Evolutionary conservation across 1,284 basidiomycete species (phyloP).

Genomic region (Anthracocystis panici-leucophaei): DNA sequence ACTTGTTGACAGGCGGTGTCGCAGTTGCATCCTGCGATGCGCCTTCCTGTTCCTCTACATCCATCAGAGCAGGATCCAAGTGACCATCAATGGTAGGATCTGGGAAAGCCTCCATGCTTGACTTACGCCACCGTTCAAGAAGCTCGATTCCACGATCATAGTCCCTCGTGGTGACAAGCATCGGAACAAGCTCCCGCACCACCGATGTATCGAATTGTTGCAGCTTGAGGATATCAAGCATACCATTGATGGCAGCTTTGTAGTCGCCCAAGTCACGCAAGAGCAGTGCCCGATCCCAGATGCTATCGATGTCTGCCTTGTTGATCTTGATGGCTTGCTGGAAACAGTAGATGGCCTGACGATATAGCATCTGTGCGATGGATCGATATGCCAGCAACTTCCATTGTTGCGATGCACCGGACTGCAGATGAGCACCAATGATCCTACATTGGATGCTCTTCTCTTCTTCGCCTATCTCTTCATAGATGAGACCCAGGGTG

Average conservation of each 20-base stretch:
- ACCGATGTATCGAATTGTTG: conserved; percentile 85
- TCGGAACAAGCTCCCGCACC: conserved; percentile 81
- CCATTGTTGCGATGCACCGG: conserved; percentile 86
- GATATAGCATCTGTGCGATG: conserved; percentile 79
- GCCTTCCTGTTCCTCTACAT: conserved; percentile 3
- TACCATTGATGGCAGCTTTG: conserved; percentile 82
- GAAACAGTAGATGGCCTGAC: conserved; percentile 92
- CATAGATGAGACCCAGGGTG: conserved; percentile 83
- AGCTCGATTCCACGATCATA: conserved; percentile 76
- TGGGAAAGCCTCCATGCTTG: conserved; percentile 66
- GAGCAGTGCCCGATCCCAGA: conserved; percentile 89
- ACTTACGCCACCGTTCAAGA: conserved; percentile 76
- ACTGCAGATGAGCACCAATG: conserved; percentile 87
- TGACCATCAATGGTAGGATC: conserved; percentile 41
- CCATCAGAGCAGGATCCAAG: conserved; percentile 34
- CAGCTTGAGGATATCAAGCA: conserved; percentile 80
- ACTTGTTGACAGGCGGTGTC: conserved; percentile 41
- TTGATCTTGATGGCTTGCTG: conserved; percentile 84
- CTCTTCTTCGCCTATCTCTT: conserved; percentile 77
- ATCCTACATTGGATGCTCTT: conserved; percentile 86
- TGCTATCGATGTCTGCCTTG: conserved; percentile 82
- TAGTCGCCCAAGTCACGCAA: conserved; percentile 81
- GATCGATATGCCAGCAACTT: conserved; percentile 75
- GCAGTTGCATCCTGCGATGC: neutral
- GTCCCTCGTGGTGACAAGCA: conserved; percentile 80